Base-by-base conservation (phyloP, 164 flowering plant species). In the Magnolia kwangsiensis region DNA sequence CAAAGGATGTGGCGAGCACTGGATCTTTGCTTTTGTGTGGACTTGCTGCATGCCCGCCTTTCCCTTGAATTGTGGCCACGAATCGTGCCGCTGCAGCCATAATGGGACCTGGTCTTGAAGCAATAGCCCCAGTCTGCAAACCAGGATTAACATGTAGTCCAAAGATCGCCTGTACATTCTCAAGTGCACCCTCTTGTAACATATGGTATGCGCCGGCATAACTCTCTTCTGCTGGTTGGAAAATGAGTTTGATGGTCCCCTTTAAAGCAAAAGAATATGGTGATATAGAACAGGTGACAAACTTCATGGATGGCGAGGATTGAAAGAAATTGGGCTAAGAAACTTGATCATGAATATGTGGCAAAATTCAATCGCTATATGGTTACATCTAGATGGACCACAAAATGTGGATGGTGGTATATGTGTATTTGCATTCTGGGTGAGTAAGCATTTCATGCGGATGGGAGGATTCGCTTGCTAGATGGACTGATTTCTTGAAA, bases 191-290 rank as follows among this genome's bases (percentile, higher is more conserved):
- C 29, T 90, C 91, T 75, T 85, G 61, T 71, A 92, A 45, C 92
- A 95, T 85, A 79, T 88, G 84, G 78, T 84, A 84, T 2, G 98
- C 98, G n/a, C 98, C 97, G 0, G 86, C 91, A 20, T 51, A 9
- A 23, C 92, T 89, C 79, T 95, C 98, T 80, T 93, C 97, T 18
- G 77, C 98, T 3, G 98, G 98, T 76, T 93, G 98, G 81, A 95
- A 95, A 18, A 95, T 84, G 7, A 93, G 93, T 86, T 89, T 89
- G 51, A 95, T 87, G 7, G 96, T 91, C 20, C 97, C 98, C 95
- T 95, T 19, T 10, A 9, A 23, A 14, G 6, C 13, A 23, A 72
- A 11, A 72, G 67, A 64, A 64, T 0, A 64, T 61, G 66, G 13
- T 37, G 45, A 37, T 37, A 4, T 37, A 37, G 45, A 37, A 37